A percentile compares a stretch with the other conserved stretches of the same genome.
phyloP scores from a whole-genome alignment of 805 yeast species.

The Saccharomycopsis sp. region DNA sequence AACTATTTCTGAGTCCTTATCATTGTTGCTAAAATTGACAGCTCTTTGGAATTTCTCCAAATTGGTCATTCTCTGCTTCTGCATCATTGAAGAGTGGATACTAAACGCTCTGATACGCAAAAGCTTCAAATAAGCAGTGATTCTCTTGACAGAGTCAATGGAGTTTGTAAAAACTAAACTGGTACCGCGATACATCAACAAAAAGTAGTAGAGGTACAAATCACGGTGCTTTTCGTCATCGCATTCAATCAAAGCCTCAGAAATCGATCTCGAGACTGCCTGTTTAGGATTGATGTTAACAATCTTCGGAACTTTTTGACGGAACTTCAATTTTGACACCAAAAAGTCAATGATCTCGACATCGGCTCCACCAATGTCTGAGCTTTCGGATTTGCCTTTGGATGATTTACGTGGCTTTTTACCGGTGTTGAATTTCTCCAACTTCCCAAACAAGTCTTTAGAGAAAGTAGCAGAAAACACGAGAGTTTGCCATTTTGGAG shows the following conservation, averaged over 20 bases:
- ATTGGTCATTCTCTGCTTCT: slow-evolving; percentile 82
- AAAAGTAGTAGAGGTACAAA: slow-evolving; percentile 79
- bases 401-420: slow-evolving; percentile 26
- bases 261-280: slow-evolving; percentile 63
- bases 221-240: slow-evolving; percentile 78
- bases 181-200: slow-evolving; percentile 79
- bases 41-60: slow-evolving; percentile 66
- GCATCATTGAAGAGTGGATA: slow-evolving; percentile 91
- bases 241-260: slow-evolving; percentile 88
- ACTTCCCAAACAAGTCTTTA: slow-evolving; percentile 69
- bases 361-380: slow-evolving; percentile 35
- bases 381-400: slow-evolving; percentile 21
- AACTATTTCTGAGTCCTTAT: slow-evolving; percentile 38
- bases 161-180: slow-evolving; percentile 90
- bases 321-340: slow-evolving; percentile 64
- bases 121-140: slow-evolving; percentile 67
- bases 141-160: slow-evolving; percentile 88
- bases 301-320: slow-evolving; percentile 55
- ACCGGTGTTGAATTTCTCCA: slow-evolving; percentile 36
- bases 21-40: slow-evolving; percentile 13
- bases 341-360: slow-evolving; percentile 62
- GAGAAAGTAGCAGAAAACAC: slow-evolving; percentile 96
- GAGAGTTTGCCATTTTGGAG: slow-evolving; percentile 67
- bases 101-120: slow-evolving; percentile 64
- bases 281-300: slow-evolving; percentile 86